phyloP scores from a whole-genome alignment of 306 rosid genomes.

The Inga oerstediana region DNA sequence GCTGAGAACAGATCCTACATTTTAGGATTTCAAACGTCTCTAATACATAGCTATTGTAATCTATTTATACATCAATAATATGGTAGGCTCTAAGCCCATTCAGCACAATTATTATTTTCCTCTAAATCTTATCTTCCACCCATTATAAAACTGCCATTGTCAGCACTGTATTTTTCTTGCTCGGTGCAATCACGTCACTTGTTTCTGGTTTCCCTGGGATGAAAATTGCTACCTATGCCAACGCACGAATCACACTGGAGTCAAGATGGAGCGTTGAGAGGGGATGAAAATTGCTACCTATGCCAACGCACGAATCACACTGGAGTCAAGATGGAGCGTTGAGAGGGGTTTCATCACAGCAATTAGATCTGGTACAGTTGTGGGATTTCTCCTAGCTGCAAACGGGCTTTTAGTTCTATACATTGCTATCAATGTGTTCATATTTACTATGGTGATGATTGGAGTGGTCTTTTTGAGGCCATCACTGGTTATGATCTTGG shows the following conservation, averaged over 20 bases:
- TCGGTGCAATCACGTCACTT: slow-evolving; percentile 85
- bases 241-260: slow-evolving; percentile 93
- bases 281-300: slow-evolving; percentile 98
- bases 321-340: slow-evolving; percentile 94
- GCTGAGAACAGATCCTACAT: too few species aligned
- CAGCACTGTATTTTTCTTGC: slow-evolving; percentile 81
- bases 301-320: slow-evolving; percentile 93
- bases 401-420: slow-evolving; percentile 89
- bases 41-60: too few species aligned
- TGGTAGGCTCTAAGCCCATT: too few species aligned
- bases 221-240: slow-evolving; percentile 96
- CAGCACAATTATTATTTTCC: too few species aligned
- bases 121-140: too few species aligned
- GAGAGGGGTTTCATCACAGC: slow-evolving; percentile 93
- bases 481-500: slow-evolving; percentile 99
- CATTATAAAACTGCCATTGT: slow-evolving; percentile 83
- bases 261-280: slow-evolving; percentile 96
- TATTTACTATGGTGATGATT: slow-evolving; percentile 93
- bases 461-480: slow-evolving; percentile 96
- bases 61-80: too few species aligned
- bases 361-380: slow-evolving; percentile 95
- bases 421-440: slow-evolving; percentile 75
- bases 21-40: too few species aligned
- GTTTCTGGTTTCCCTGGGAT: slow-evolving; percentile 95
- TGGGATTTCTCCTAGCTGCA: slow-evolving; percentile 97